These are phyloP conservation scores for Talaromyces amestolkiae DNA, from an alignment of 2,329 filamentous ascomycete genomes.

Conservation along the genomic window DNA sequence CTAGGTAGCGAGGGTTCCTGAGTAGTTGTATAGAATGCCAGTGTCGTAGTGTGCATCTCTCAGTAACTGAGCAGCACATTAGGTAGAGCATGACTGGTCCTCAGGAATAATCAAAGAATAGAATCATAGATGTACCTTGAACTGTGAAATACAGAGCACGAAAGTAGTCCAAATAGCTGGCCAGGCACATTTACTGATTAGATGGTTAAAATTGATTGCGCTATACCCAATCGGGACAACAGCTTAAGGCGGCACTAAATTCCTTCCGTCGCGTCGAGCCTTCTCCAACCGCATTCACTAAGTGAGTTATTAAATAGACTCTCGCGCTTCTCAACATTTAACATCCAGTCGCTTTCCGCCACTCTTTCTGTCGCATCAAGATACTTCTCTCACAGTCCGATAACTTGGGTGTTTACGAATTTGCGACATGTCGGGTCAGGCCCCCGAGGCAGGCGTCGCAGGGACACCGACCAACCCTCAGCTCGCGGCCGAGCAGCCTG, in stretches of 20 bases:
- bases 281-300: not conserved
- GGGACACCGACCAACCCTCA: constrained; percentile 25
- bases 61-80: not conserved
- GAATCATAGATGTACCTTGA: not conserved
- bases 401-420: not conserved
- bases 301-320: not conserved
- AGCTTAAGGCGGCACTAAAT: constrained; percentile 13
- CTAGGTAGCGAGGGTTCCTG: not conserved
- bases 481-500: constrained; percentile 34
- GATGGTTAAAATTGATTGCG: not conserved
- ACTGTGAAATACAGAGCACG: not conserved
- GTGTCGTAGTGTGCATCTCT: not conserved
- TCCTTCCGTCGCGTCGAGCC: constrained; percentile 12
- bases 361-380: not conserved
- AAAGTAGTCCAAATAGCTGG: not conserved
- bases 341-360: not conserved
- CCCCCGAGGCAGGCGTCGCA: constrained; percentile 21
- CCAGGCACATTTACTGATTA: not conserved
- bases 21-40: not conserved
- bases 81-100: not conserved
- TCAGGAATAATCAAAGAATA: not conserved
- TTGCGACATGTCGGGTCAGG: constrained; percentile 14
- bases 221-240: constrained; percentile 8
- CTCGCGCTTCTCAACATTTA: not conserved
- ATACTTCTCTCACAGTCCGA: not conserved